Evolutionary conservation across 441 rosid genomes (phyloP).

Genomic region (Arabidopsis lyrata): DNA sequence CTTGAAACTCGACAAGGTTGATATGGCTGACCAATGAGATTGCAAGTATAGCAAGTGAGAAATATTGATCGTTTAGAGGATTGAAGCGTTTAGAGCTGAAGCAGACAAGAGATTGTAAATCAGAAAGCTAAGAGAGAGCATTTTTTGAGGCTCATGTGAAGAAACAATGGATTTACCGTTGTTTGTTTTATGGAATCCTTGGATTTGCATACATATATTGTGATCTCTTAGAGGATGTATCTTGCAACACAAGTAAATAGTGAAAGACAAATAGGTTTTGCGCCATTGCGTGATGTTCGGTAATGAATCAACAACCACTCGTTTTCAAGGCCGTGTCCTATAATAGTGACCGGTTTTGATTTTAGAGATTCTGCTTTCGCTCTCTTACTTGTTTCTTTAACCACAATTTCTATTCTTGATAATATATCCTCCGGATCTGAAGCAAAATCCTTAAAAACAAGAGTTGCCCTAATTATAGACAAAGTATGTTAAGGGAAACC

Average conservation of each 20-base stretch:
- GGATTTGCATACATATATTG: not conserved
- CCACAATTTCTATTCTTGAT: slow-evolving; percentile 36
- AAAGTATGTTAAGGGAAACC: slow-evolving; percentile 23
- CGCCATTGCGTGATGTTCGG: slow-evolving; percentile 27
- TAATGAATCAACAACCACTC: slow-evolving; percentile 25
- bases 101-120: not conserved
- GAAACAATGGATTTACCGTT: slow-evolving; percentile 2
- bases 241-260: slow-evolving; percentile 21
- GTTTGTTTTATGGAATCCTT: not conserved
- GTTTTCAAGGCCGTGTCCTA: slow-evolving; percentile 30
- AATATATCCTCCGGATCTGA: slow-evolving; percentile 25
- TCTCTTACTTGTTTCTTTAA: slow-evolving; percentile 29
- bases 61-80: not conserved
- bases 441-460: slow-evolving; percentile 31
- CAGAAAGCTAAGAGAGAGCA: not conserved
- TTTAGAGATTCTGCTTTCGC: slow-evolving; percentile 14
- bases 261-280: slow-evolving; percentile 18
- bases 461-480: slow-evolving; percentile 46
- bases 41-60: not conserved
- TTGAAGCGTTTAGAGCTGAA: not conserved
- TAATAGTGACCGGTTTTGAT: slow-evolving; percentile 31
- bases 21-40: not conserved
- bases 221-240: not conserved
- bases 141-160: not conserved
- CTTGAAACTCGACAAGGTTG: not conserved